phyloP scores from a whole-genome alignment of 2,329 filamentous ascomycete genomes.

The Emydomyces testavorans region DNA sequence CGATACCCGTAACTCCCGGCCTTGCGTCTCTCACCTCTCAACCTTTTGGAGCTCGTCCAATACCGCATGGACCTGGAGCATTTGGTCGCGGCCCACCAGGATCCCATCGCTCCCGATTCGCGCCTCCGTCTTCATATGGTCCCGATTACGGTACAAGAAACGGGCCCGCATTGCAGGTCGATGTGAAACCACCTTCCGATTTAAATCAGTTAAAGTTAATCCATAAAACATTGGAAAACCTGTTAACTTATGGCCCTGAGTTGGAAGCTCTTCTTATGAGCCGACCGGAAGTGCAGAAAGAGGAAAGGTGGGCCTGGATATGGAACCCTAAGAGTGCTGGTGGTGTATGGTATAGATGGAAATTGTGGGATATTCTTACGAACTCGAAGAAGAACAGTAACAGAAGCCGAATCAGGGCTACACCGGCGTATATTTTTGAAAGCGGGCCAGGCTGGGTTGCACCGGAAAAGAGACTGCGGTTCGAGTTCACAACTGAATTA shows the following conservation, averaged over 20 bases:
- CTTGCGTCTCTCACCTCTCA: slow-evolving; percentile 45
- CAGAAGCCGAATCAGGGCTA: slow-evolving; percentile 24
- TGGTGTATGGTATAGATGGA: slow-evolving; percentile 86
- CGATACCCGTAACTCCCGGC: slow-evolving; percentile 38
- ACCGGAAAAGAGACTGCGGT: slow-evolving; percentile 61
- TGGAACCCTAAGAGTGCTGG: slow-evolving; percentile 72
- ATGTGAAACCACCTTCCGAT: slow-evolving; percentile 64
- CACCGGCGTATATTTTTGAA: slow-evolving; percentile 56
- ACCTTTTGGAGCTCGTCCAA: slow-evolving; percentile 66
- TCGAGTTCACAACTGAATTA: slow-evolving; percentile 65
- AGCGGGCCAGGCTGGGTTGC: slow-evolving; percentile 64
- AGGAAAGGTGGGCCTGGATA: slow-evolving; percentile 88
- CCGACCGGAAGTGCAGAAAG: slow-evolving; percentile 65
- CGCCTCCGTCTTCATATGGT: slow-evolving; percentile 63
- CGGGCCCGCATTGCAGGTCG: slow-evolving; percentile 50
- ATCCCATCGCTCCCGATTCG: slow-evolving; percentile 52
- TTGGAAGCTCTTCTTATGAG: slow-evolving; percentile 91
- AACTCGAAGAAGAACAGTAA: slow-evolving; percentile 39
- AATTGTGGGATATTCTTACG: slow-evolving; percentile 76
- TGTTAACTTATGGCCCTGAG: slow-evolving; percentile 69
- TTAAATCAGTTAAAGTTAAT: slow-evolving; percentile 70
- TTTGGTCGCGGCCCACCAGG: slow-evolving; percentile 30
- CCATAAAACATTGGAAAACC: slow-evolving; percentile 71
- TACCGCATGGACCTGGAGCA: slow-evolving; percentile 39
- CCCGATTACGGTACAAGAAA: slow-evolving; percentile 37